Percentiles rank a stretch among this genome's conserved stretches.
These are phyloP conservation scores for Ceratobasidium sp. DNA, from an alignment of 1,284 basidiomycete species.

Conservation along the genomic window DNA sequence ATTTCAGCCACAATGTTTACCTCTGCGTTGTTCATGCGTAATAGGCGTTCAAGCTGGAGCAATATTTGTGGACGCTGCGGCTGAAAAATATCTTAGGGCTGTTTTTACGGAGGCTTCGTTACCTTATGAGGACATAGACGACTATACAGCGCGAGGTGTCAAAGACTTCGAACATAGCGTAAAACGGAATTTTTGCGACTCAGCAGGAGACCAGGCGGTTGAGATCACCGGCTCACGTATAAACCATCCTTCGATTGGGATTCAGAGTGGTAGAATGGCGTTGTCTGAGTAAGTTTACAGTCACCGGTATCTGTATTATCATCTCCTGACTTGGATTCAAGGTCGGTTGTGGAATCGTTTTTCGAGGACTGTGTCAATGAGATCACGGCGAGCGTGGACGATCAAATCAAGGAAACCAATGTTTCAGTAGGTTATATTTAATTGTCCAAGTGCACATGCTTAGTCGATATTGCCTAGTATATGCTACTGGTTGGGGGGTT, in stretches of 20 bases:
- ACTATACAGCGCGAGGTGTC: slow-evolving; percentile 28
- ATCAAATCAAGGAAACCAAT: slow-evolving; percentile 11
- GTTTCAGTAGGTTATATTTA: not conserved
- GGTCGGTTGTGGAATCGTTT: slow-evolving; percentile 28
- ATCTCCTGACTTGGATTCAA: not conserved
- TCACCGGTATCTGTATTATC: not conserved
- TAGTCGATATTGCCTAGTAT: slow-evolving; percentile 4
- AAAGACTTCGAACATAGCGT: slow-evolving; percentile 36
- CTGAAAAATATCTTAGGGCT: not conserved
- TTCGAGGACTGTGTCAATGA: slow-evolving; percentile 41
- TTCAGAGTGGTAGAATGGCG: slow-evolving; percentile 31
- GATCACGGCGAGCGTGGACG: slow-evolving; percentile 39
- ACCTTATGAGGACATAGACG: slow-evolving; percentile 1
- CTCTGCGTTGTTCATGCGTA: too few relatives aligned
- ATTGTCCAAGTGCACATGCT: not conserved
- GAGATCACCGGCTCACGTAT: slow-evolving; percentile 32
- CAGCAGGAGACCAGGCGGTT: slow-evolving; percentile 2
- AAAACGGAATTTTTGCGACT: slow-evolving; percentile 24
- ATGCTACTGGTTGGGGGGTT: slow-evolving; percentile 47
- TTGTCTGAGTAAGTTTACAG: slow-evolving; percentile 13
- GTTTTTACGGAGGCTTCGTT: slow-evolving; percentile 16
- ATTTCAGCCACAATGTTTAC: too few relatives aligned
- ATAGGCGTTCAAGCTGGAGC: not conserved
- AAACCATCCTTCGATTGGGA: slow-evolving; percentile 21
- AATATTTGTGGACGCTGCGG: not conserved